phyloP scores from a whole-genome alignment of 257 asterid genomes.

The Penstemon newberryi region DNA sequence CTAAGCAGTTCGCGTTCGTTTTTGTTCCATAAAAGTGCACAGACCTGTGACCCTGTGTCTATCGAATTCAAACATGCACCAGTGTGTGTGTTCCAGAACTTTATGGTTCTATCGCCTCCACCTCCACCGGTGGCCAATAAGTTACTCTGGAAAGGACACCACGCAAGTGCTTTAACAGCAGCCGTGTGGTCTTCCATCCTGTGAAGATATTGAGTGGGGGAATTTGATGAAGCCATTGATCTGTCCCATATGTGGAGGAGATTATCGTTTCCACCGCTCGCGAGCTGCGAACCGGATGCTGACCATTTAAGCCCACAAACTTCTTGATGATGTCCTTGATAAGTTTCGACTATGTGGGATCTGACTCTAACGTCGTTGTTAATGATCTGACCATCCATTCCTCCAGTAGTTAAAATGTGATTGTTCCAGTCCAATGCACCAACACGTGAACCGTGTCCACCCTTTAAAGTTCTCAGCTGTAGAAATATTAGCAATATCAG shows the following conservation, averaged over 20 bases:
- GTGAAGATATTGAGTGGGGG: too few relatives aligned
- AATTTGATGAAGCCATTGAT: too few relatives aligned
- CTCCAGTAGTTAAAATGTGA: constrained; percentile 30
- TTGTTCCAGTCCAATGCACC: constrained; percentile 87
- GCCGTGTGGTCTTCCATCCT: constrained; percentile 55
- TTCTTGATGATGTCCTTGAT: constrained; percentile 76
- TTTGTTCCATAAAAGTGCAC: constrained; percentile 83
- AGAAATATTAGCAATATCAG: neutral
- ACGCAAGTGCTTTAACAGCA: constrained; percentile 89
- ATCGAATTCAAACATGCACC: constrained; percentile 88
- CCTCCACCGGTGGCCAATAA: constrained; percentile 86
- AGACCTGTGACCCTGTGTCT: constrained; percentile 85
- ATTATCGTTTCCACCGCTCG: too few relatives aligned
- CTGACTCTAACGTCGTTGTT: constrained; percentile 82
- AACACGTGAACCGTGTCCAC: constrained; percentile 63
- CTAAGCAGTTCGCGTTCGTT: constrained; percentile 74
- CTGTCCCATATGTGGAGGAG: too few relatives aligned
- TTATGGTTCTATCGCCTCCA: constrained; percentile 72
- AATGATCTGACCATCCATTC: constrained; percentile 70
- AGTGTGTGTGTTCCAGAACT: constrained; percentile 87
- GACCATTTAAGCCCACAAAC: constrained; percentile 93
- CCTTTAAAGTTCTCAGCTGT: constrained; percentile 46
- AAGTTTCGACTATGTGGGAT: constrained; percentile 59
- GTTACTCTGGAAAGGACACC: constrained; percentile 90
- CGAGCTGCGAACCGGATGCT: constrained; percentile 47